phyloP scores from a whole-genome alignment of 805 yeast genomes.

The Ogataea thermomethanolica region DNA sequence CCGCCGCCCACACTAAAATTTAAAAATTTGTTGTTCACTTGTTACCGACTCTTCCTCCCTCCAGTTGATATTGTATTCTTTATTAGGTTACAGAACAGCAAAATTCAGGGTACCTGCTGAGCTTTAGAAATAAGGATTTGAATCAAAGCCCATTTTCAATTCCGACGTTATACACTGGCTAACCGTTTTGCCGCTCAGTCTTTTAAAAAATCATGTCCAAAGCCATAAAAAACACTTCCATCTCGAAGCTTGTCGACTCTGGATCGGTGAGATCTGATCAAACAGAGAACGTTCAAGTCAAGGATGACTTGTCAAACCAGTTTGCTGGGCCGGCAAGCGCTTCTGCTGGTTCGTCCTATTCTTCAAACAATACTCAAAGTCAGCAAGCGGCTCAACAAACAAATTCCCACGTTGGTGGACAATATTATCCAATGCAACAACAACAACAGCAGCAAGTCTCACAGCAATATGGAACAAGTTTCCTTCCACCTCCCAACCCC shows the following conservation, averaged over 20 bases:
- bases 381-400: conserved; percentile 16
- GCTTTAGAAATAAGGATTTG: not conserved
- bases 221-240: conserved; percentile 11
- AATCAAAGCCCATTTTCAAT: no score
- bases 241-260: conserved; percentile 13
- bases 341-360: conserved; percentile 9
- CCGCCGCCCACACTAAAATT: conserved; percentile 6
- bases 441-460: conserved; percentile 14
- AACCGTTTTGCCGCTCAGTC: conserved; percentile 5
- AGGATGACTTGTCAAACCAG: conserved; percentile 8
- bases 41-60: not conserved
- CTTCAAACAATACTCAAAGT: conserved; percentile 9
- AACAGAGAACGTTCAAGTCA: conserved; percentile 1
- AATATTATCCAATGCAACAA: conserved; percentile 16
- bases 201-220: conserved; percentile 6
- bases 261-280: conserved; percentile 2
- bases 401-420: conserved; percentile 13
- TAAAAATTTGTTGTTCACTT: conserved; percentile 7
- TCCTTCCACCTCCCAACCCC: conserved; percentile 27
- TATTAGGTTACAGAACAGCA: not conserved
- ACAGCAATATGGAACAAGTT: conserved; percentile 22
- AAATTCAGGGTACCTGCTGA: not conserved
- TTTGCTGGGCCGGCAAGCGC: conserved; percentile 9
- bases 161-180: no score
- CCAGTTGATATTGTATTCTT: no score